Conservation (phyloP, 352 stramenopile genomes). For the Pelagophyceae sp. region DNA sequence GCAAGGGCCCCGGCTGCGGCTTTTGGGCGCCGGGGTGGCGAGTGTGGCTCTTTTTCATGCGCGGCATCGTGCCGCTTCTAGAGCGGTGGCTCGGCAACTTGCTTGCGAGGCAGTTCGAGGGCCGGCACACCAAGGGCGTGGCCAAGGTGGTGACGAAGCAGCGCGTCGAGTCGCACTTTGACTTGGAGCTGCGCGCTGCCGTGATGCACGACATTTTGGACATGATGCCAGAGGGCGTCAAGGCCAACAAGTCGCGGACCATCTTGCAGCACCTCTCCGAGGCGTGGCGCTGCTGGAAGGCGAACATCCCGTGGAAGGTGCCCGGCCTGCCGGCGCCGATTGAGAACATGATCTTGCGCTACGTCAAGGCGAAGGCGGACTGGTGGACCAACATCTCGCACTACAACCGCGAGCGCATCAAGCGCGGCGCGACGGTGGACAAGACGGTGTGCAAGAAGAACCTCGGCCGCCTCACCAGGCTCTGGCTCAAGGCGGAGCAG, state of each 20-base stretch:
- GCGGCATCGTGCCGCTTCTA: conserved; percentile 93
- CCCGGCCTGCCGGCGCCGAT: conserved; percentile 95
- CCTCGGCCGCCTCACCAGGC: conserved; percentile 88
- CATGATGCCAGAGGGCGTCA: conserved; percentile 99
- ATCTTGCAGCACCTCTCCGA: conserved; percentile 97
- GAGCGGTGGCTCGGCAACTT: conserved; percentile 98
- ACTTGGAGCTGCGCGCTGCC: conserved; percentile 94
- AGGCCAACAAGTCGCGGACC: conserved; percentile 96
- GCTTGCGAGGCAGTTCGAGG: conserved; percentile 97
- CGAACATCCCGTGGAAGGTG: conserved; percentile 99
- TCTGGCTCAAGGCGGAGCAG: conserved; percentile 99
- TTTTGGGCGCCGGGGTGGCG: conserved; percentile 98
- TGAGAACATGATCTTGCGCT: conserved; percentile 99
- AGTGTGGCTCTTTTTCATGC: conserved; percentile 99
- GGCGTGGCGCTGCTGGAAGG: conserved; percentile 94
- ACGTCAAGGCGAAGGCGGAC: conserved; percentile 99
- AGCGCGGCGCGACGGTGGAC: conserved; percentile 95
- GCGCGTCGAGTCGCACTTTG: conserved; percentile 97
- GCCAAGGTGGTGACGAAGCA: conserved; percentile 99
- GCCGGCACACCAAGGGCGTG: conserved; percentile 93
- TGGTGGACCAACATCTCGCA: conserved; percentile 98
- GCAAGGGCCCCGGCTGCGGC: conserved; percentile 95
- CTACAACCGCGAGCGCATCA: conserved; percentile 99
- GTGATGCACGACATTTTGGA: conserved; percentile 99
- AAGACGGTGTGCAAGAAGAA: conserved; percentile 94